Percentiles rank a stretch among this genome's conserved stretches.
Conservation (phyloP, 164 flowering plant genomes). For the Sedum album region DNA sequence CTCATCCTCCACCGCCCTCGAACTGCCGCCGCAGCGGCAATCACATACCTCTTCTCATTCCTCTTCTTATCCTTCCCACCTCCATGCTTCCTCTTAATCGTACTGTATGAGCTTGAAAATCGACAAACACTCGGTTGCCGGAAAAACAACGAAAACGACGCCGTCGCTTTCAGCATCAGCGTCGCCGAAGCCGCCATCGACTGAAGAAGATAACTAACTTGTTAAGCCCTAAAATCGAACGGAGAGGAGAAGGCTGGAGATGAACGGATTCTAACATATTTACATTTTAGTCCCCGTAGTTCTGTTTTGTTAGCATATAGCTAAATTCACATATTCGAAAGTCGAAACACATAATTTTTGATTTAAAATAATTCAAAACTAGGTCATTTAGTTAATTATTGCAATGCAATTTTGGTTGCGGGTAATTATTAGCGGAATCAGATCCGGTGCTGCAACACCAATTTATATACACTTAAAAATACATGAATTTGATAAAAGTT, state of each 20-base stretch:
- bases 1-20: neutral
- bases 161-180: neutral
- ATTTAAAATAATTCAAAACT: too few species aligned
- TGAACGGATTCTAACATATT: neutral
- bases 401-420: too few species aligned
- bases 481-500: too few species aligned
- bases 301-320: neutral
- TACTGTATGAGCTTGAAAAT: neutral
- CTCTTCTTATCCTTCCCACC: neutral
- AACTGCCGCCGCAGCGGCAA: neutral
- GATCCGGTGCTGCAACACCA: too few species aligned
- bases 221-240: neutral
- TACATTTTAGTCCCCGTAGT: neutral
- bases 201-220: neutral
- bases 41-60: neutral
- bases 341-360: too few species aligned
- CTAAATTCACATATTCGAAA: too few species aligned
- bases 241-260: neutral
- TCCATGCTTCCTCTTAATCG: neutral
- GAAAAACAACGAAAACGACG: neutral
- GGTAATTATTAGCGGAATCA: too few species aligned
- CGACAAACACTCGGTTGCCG: neutral
- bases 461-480: too few species aligned
- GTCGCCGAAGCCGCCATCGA: slow-evolving; percentile 1
- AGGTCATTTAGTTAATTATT: too few species aligned